A percentile compares a stretch with the other conserved stretches of the same genome.
Evolutionary conservation across 305 asterid species (phyloP).

Genomic region (Fraxinus angustifolia): DNA sequence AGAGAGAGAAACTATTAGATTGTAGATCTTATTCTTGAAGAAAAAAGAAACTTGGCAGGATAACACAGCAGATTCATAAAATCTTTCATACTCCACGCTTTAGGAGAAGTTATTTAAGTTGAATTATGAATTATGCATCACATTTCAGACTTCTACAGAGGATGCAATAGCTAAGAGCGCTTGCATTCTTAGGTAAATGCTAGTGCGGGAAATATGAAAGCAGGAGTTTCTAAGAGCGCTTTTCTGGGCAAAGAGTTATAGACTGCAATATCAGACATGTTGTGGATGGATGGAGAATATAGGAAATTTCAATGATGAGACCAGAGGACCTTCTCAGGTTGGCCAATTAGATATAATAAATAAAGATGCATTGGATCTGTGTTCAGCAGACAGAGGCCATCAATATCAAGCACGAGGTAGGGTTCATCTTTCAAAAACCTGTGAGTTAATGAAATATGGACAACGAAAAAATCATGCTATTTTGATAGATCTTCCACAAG

Average conservation of each 20-base stretch:
- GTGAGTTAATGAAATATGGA: neutral
- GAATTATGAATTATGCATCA: neutral
- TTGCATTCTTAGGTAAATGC: neutral
- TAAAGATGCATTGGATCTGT: neutral
- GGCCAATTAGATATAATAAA: neutral
- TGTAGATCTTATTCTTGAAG: conserved; percentile 6
- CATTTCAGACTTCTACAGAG: neutral
- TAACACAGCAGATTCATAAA: conserved; percentile 8
- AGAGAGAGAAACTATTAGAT: conserved; percentile 21
- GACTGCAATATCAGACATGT: neutral
- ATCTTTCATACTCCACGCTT: neutral
- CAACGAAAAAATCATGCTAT: neutral
- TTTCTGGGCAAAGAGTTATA: neutral
- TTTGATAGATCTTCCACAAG: neutral
- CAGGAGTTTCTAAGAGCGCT: neutral
- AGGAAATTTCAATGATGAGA: neutral
- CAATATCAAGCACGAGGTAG: neutral
- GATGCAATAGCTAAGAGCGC: neutral
- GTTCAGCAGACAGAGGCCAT: neutral
- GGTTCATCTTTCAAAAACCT: neutral
- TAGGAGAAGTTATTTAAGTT: neutral
- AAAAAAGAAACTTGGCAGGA: neutral
- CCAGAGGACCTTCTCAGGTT: neutral
- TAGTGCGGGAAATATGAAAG: neutral
- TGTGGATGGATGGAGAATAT: neutral